phyloP scores from a whole-genome alignment of 352 stramenopile genomes.

The Phytophthora rubi region DNA sequence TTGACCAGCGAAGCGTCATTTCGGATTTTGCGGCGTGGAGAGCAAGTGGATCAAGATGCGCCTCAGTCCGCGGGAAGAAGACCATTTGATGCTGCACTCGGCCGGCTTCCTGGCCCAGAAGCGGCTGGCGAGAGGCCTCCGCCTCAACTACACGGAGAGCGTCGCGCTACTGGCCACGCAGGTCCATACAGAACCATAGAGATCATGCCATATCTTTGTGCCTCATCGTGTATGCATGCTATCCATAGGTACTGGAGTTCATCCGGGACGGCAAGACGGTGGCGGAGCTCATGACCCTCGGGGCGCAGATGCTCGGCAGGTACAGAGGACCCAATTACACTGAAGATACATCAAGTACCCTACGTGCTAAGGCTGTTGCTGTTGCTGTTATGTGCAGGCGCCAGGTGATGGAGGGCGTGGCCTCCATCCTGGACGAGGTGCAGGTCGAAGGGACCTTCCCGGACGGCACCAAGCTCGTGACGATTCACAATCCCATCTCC shows the following conservation, averaged over 20 bases:
- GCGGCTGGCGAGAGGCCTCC: conserved; percentile 90
- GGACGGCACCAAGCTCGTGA: conserved; percentile 98
- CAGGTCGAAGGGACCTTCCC: conserved; percentile 98
- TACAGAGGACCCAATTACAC: conserved; percentile 2
- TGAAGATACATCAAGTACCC: not conserved
- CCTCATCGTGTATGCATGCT: no score
- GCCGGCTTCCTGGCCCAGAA: conserved; percentile 95
- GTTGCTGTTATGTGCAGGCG: conserved; percentile 32
- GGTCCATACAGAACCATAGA: not conserved
- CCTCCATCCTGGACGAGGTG: conserved; percentile 91
- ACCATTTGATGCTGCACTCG: conserved; percentile 81
- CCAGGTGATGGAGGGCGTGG: conserved; percentile 95
- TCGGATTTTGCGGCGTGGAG: conserved; percentile 17
- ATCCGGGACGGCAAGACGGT: conserved; percentile 93
- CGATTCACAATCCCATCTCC: conserved; percentile 94
- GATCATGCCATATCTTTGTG: not conserved
- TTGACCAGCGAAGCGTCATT: conserved; percentile 17
- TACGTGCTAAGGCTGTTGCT: conserved; percentile 3
- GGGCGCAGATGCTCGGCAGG: conserved; percentile 81
- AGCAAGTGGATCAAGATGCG: conserved; percentile 44
- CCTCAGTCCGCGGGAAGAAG: conserved; percentile 73
- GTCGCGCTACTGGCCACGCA: conserved; percentile 93
- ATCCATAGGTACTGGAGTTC: conserved; percentile 92
- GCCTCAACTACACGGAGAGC: conserved; percentile 95
- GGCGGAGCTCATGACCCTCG: conserved; percentile 88